Conservation (phyloP, 371 early-diverging fungal genomes). For the Chytridiales sp. region DNA sequence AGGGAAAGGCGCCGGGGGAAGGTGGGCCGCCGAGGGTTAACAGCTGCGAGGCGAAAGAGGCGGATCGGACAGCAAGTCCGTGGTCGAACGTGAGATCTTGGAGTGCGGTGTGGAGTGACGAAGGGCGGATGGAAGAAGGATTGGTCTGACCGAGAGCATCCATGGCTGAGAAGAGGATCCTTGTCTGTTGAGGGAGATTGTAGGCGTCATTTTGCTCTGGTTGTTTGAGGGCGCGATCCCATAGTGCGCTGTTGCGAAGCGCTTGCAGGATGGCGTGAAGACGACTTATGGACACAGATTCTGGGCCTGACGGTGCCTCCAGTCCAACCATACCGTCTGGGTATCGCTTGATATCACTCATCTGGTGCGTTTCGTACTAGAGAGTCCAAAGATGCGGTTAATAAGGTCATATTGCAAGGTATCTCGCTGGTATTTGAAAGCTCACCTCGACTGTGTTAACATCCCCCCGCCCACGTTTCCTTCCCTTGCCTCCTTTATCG, state of each 20-base stretch:
- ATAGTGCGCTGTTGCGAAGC: neutral
- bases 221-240: neutral
- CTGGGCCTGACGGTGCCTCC: neutral
- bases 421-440: no score
- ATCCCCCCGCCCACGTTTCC: no score
- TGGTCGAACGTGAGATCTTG: neutral
- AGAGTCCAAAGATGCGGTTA: no score
- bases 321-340: slow-evolving; percentile 3
- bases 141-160: neutral
- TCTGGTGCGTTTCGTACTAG: no score
- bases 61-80: neutral
- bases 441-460: no score
- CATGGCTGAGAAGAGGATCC: neutral
- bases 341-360: no score
- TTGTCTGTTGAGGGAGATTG: neutral
- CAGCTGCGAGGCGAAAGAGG: neutral
- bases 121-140: neutral
- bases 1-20: neutral
- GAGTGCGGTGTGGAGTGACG: neutral
- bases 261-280: neutral
- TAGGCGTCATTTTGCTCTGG: slow-evolving; percentile 2
- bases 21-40: neutral
- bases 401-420: no score
- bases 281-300: neutral
- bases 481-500: no score